A percentile compares a stretch with the other conserved stretches of the same genome.
Conservation (phyloP, 768 basidiomycete species). For the Clitopilus hobsonii region DNA sequence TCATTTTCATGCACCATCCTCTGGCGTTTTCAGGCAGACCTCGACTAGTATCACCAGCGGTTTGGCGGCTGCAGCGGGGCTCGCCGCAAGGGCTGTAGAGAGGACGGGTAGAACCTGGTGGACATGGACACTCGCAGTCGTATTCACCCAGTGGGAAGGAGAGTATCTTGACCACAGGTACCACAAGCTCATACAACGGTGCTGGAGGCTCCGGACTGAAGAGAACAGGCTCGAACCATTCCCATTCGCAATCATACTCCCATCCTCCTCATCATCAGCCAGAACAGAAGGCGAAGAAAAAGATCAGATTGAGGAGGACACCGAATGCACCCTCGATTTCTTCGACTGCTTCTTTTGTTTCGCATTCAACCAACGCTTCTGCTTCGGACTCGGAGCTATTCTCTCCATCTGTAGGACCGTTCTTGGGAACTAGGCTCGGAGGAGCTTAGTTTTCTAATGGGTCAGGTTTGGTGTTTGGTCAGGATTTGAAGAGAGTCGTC, state of each 20-base stretch:
- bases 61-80: slow-evolving; percentile 66
- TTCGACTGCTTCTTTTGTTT: slow-evolving; percentile 31
- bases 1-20: slow-evolving; percentile 11
- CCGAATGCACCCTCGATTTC: slow-evolving; percentile 59
- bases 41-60: slow-evolving; percentile 69
- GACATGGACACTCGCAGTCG: slow-evolving; percentile 17
- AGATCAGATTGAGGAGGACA: slow-evolving; percentile 42
- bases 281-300: slow-evolving; percentile 14
- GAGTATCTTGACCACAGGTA: slow-evolving; percentile 22
- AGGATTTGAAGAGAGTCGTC: slow-evolving; percentile 50
- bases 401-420: slow-evolving; percentile 36
- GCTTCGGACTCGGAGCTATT: slow-evolving; percentile 33
- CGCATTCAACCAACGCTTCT: slow-evolving; percentile 17
- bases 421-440: slow-evolving; percentile 51
- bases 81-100: slow-evolving; percentile 75
- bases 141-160: not conserved
- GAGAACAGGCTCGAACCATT: slow-evolving; percentile 30
- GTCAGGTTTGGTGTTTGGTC: slow-evolving; percentile 57
- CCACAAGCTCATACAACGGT: slow-evolving; percentile 33
- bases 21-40: slow-evolving; percentile 48
- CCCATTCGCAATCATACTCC: slow-evolving; percentile 13
- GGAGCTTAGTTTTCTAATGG: slow-evolving; percentile 15
- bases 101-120: slow-evolving; percentile 65
- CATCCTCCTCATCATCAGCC: slow-evolving; percentile 9
- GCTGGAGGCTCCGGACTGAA: slow-evolving; percentile 2